Conservation (phyloP, 2,329 filamentous ascomycete genomes). For the Dactylellina sp. region DNA sequence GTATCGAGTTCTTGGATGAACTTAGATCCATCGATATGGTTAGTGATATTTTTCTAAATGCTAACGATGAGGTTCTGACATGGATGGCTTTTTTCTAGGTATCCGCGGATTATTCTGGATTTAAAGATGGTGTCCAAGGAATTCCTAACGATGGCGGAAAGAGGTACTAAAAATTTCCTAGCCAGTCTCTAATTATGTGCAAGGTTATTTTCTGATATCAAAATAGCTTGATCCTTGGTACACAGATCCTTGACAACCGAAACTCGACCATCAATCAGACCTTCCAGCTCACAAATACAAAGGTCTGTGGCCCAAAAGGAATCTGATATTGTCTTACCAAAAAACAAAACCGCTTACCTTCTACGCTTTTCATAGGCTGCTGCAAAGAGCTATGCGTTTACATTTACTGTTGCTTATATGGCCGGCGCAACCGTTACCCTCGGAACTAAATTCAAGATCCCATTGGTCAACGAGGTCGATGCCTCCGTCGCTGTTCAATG, state of each 20-base stretch:
- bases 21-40: slow-evolving; percentile 47
- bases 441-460: slow-evolving; percentile 21
- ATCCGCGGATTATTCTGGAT: slow-evolving; percentile 42
- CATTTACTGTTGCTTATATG: slow-evolving; percentile 26
- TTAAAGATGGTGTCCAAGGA: slow-evolving; percentile 23
- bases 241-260: slow-evolving; percentile 46
- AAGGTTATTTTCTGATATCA: slow-evolving; percentile 5
- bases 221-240: slow-evolving; percentile 42
- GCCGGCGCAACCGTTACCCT: slow-evolving; percentile 29
- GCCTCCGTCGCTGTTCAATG: slow-evolving; percentile 25
- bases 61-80: too few species aligned
- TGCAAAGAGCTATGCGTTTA: slow-evolving; percentile 39
- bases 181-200: too few species aligned
- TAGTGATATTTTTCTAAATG: background rate
- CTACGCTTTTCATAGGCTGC: slow-evolving; percentile 6
- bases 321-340: background rate
- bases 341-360: background rate
- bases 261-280: slow-evolving; percentile 47
- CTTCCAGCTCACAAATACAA: slow-evolving; percentile 43
- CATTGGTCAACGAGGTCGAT: slow-evolving; percentile 22
- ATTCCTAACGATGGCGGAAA: slow-evolving; percentile 37
- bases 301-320: background rate
- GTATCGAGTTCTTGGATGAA: slow-evolving; percentile 40
- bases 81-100: too few species aligned
- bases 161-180: slow-evolving; percentile 19